Evolutionary conservation across 805 yeast genomes (phyloP), one percentile per base, ranked within the genome.

Genomic region (Candida khao-thaluensis): DNA sequence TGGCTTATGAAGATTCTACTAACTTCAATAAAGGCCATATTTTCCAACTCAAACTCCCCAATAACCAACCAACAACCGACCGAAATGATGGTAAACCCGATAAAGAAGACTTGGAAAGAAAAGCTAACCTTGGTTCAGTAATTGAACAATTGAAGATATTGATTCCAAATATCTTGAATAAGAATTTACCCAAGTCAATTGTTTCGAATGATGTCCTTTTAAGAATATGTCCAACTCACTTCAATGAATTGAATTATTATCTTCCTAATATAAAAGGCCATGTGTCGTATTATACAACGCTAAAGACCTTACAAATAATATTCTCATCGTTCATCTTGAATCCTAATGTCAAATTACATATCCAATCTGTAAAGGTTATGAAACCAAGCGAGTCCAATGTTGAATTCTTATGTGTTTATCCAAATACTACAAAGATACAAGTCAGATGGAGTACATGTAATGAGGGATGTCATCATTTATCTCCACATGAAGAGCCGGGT

Each of bases 401-500:
- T 2, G 68, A 62, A 21, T 51, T 53, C 9, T 54, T 54, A 37
- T 57, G 65, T 25, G 55, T 69, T 2, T 66, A 65, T 30, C 61
- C 58, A 3, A 59, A 60, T 37, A 58, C 79, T 4, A 72, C 80
- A 4, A 78, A 77, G 46, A 60, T 80, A 8, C 60, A 70, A 30
- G 56, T 80, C 10, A 65, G 80, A 43, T 80, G 84, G 83, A 60
- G 70, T 28, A 79, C 83, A 1, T 77, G 83, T 48, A 54, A 62
- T 5, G 72, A 70, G 25, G 74, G 74, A 2, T 77, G 84, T 50
- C 49, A 49, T 5, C 82, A 79, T 57, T 57, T 78, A 30, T 36
- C 15, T 7, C 28, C 28, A n/a, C 24, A 22, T 22, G 9, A 7
- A 10, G n/a, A n/a, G n/a, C n/a, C n/a, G n/a, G n/a, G n/a, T n/a